These are phyloP conservation scores for Lactuca saligna DNA, from an alignment of 129 eudicot species.

Conservation along the genomic window DNA sequence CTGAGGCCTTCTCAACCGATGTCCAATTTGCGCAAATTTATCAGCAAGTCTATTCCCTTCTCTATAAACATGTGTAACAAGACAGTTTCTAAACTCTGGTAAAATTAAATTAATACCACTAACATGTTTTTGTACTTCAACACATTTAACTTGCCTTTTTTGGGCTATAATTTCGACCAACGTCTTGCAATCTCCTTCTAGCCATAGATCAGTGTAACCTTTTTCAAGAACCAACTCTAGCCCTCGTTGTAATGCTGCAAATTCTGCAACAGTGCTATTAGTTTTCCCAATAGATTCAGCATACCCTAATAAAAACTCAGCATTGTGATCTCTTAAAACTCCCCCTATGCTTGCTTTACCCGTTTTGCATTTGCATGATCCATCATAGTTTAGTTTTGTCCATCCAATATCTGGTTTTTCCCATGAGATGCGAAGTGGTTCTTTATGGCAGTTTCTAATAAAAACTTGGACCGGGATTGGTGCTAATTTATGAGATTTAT, in stretches of 20 bases:
- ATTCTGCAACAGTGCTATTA: conserved; percentile 64
- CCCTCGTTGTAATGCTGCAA: conserved; percentile 74
- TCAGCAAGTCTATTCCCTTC: conserved; percentile 89
- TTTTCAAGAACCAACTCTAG: conserved; percentile 76
- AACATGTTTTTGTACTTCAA: conserved; percentile 44
- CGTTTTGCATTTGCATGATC: conserved; percentile 71
- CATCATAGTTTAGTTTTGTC: conserved; percentile 84
- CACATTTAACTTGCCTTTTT: conserved; percentile 42
- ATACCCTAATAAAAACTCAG: conserved; percentile 74
- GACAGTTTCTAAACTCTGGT: conserved; percentile 48
- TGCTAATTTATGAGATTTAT: conserved; percentile 7
- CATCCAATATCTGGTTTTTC: conserved; percentile 68
- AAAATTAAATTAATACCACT: conserved; percentile 48
- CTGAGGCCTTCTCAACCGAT: conserved; percentile 55
- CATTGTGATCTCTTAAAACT: conserved; percentile 64
- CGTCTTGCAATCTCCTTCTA: conserved; percentile 82
- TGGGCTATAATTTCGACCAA: conserved; percentile 51
- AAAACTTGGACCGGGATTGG: conserved; percentile 35
- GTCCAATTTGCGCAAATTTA: conserved; percentile 81
- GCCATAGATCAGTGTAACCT: conserved; percentile 73
- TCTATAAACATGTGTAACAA: conserved; percentile 62
- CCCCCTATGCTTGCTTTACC: conserved; percentile 92
- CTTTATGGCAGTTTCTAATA: conserved; percentile 46
- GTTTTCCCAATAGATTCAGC: conserved; percentile 71
- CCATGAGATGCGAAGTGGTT: conserved; percentile 63